A percentile compares a stretch with the other conserved stretches of the same genome.
Evolutionary conservation across 768 basidiomycete species (phyloP).

Genomic region (Symmetrospora coprosmae): DNA sequence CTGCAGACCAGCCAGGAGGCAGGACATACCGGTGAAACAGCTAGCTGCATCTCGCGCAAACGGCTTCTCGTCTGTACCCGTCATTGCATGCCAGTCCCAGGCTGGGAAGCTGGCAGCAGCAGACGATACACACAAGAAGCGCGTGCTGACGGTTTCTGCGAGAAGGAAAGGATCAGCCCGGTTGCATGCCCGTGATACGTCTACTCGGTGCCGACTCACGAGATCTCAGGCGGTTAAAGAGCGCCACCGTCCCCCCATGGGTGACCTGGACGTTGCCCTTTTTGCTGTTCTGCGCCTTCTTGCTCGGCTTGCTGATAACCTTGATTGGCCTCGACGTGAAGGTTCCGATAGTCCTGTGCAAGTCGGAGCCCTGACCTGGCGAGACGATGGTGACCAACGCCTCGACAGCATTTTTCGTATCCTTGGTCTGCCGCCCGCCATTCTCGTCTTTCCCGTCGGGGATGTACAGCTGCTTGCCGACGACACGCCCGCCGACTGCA

Average conservation of each 20-base stretch:
- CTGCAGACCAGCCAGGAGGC: not conserved
- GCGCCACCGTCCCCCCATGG: constrained; percentile 84
- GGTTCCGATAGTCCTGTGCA: constrained; percentile 66
- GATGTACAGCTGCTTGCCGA: constrained; percentile 88
- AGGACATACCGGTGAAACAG: not conserved
- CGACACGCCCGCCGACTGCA: constrained; percentile 81
- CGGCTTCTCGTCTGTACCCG: constrained; percentile 60
- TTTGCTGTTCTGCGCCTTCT: constrained; percentile 88
- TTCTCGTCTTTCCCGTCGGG: constrained; percentile 49
- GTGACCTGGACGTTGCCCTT: constrained; percentile 48
- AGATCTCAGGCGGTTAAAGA: constrained; percentile 88
- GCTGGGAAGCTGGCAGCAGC: constrained; percentile 83
- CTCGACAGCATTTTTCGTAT: constrained; percentile 77
- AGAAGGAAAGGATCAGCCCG: not conserved
- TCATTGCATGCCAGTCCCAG: constrained; percentile 73
- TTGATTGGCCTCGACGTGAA: constrained; percentile 93
- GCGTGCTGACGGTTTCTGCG: constrained; percentile 70
- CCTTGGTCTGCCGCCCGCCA: too few species aligned
- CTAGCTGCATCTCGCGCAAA: constrained; percentile 48
- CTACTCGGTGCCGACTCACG: constrained; percentile 33
- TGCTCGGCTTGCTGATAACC: constrained; percentile 94
- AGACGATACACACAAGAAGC: constrained; percentile 89
- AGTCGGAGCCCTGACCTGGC: constrained; percentile 42
- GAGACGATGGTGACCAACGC: constrained; percentile 80
- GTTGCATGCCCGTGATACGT: not conserved